Percentiles rank a stretch among this genome's conserved stretches.
Evolutionary conservation across 345 rosid species (phyloP).

Genomic region (Chamaenerion angustifolium): DNA sequence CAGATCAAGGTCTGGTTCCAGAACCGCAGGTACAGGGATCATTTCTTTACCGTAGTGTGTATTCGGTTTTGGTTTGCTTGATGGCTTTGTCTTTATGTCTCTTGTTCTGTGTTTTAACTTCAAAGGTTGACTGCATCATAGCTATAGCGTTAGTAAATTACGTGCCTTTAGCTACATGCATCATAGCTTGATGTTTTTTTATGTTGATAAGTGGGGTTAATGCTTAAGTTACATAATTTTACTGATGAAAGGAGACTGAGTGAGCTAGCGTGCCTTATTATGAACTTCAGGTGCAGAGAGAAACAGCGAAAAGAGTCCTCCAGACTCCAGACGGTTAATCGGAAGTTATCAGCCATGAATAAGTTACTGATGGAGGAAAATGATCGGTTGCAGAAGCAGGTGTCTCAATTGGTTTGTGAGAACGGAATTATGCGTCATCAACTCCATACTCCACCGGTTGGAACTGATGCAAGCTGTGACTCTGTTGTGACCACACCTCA

Average conservation of each 20-base stretch:
- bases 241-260: conserved; percentile 5
- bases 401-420: conserved; percentile 89
- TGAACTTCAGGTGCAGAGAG: conserved; percentile 75
- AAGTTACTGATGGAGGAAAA: conserved; percentile 98
- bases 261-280: conserved; percentile 8
- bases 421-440: conserved; percentile 89
- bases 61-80: background rate
- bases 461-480: conserved; percentile 88
- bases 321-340: conserved; percentile 82
- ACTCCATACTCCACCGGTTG: conserved; percentile 58
- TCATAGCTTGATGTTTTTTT: background rate
- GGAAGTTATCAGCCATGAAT: conserved; percentile 94
- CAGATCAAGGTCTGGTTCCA: conserved; percentile 99
- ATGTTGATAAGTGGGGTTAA: background rate
- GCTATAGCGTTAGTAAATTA: too few species aligned
- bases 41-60: background rate
- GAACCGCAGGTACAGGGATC: conserved; percentile 63
- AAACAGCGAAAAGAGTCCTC: conserved; percentile 97
- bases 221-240: background rate
- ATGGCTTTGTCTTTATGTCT: background rate
- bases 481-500: conserved; percentile 93
- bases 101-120: background rate
- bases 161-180: too few species aligned
- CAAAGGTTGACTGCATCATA: background rate
- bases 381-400: conserved; percentile 95